phyloP scores from a whole-genome alignment of 2,329 filamentous ascomycete species.

The Lecanicillium sp. region DNA sequence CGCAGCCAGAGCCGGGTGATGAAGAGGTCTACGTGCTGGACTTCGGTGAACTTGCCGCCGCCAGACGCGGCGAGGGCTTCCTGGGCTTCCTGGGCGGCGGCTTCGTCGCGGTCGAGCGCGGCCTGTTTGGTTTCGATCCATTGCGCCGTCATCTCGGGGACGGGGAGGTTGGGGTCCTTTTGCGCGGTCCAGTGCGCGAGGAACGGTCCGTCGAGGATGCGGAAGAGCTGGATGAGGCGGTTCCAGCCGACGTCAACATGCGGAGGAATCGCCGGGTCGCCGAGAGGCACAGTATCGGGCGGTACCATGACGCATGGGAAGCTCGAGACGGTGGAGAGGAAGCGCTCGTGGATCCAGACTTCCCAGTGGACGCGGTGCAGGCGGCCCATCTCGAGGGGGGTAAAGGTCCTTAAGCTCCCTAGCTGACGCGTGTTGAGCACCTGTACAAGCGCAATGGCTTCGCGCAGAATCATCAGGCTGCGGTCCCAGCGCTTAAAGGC shows the following conservation, averaged over 20 bases:
- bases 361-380: constrained; percentile 46
- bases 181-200: constrained; percentile 28
- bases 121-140: constrained; percentile 34
- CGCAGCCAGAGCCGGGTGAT: constrained; percentile 33
- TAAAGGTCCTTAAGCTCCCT: background rate
- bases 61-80: constrained; percentile 17
- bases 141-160: constrained; percentile 22
- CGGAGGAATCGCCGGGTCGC: constrained; percentile 25
- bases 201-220: constrained; percentile 29
- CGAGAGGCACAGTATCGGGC: constrained; percentile 20
- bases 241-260: constrained; percentile 29
- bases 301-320: constrained; percentile 28
- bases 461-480: constrained; percentile 42
- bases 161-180: constrained; percentile 14
- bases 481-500: constrained; percentile 38
- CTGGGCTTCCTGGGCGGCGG: constrained; percentile 20
- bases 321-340: constrained; percentile 43
- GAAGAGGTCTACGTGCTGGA: constrained; percentile 33
- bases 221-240: constrained; percentile 28
- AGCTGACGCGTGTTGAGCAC: constrained; percentile 31
- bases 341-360: constrained; percentile 48
- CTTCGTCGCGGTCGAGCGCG: constrained; percentile 30
- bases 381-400: constrained; percentile 3
- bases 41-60: constrained; percentile 22
- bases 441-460: constrained; percentile 38